Percentiles rank a stretch among this genome's conserved stretches.
These are phyloP conservation scores for Orbilia javanica DNA, from an alignment of 2,329 filamentous ascomycete genomes.

Conservation along the genomic window DNA sequence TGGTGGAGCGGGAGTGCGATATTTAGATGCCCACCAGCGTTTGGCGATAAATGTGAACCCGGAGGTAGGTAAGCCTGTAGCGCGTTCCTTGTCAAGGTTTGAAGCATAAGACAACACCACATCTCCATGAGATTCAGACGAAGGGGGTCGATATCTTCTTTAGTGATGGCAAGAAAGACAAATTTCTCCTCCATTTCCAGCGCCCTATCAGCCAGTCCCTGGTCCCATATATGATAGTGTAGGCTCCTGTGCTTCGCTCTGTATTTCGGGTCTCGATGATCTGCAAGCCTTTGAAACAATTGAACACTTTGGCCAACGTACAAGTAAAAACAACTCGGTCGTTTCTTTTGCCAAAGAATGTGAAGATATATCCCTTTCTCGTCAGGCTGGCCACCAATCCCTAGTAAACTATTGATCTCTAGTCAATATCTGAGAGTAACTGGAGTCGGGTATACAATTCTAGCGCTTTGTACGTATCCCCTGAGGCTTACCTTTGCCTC, in stretches of 20 bases:
- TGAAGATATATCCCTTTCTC: constrained; percentile 2
- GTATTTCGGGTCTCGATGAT: constrained; percentile 2
- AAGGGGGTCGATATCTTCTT: background rate
- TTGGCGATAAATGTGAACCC: background rate
- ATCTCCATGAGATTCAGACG: constrained; percentile 2
- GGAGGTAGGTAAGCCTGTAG: constrained; percentile 1
- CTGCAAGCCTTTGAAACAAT: background rate
- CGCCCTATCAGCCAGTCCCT: constrained; percentile 2
- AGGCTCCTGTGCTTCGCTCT: constrained; percentile 11
- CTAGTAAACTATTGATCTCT: background rate
- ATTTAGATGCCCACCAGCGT: constrained; percentile 10
- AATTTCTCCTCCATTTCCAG: constrained; percentile 1
- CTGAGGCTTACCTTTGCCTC: background rate
- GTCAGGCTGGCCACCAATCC: background rate
- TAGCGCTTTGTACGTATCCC: background rate
- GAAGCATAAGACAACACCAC: constrained; percentile 13
- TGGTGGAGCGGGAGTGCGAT: constrained; percentile 15
- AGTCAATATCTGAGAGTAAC: constrained; percentile 1
- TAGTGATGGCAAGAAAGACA: constrained; percentile 3
- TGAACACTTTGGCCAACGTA: constrained; percentile 8
- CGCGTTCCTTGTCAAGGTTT: background rate
- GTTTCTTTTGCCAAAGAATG: background rate
- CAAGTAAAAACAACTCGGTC: background rate
- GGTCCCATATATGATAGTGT: background rate
- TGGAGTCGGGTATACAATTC: background rate